Base-by-base conservation (phyloP, 1,139 yeast species). In the Zygoascus sp. region DNA sequence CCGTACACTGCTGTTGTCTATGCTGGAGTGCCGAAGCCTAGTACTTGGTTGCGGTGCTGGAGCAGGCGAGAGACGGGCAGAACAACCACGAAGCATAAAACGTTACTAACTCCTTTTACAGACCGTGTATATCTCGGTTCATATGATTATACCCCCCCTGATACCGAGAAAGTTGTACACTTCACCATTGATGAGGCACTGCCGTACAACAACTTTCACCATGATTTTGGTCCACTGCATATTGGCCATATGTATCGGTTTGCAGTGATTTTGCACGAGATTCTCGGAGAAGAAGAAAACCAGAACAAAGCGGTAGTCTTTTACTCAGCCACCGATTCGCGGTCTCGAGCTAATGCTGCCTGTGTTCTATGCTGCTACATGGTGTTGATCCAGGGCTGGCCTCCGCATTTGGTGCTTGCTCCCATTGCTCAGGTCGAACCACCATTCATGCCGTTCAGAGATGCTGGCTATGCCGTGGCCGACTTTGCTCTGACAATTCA, bases 321-420 rank as follows among this genome's bases (percentile, higher is more conserved):
- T 56, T 92, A 88, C 66, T 87, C 96, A 15, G 75, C 88, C 2
- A 80, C 92, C 0, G 81, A 85, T 36, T 79, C 96, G 2, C 80
- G 86, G 55, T 83, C 83, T 57, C 70, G 98, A 57, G 82, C 97
- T 9, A 92, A 94, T 62, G 95, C 97, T 13, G 97, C 97, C 3
- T 89, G 97, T 66, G 73, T 92, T 53, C 72, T 92, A 48, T 87
- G 96, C 56, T 88, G 97, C 60, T 92, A 92, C 66, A 89, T 92
- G 97, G 82, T 92, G 0, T 70, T 92, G 51, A 90, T 92, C 15
- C 98, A 92, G 64, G 83, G 90, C 16, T 92, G 98, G 98, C 89
- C 97, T 0, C 98, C 98, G 0, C 98, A 92, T 65, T 92, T 92
- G 65, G 98, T 92, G 0, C 71, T 92, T 54, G 97, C 95, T 53